Evolutionary conservation across 768 basidiomycete genomes (phyloP).

Genomic region (Strobilomyces dryophilus): DNA sequence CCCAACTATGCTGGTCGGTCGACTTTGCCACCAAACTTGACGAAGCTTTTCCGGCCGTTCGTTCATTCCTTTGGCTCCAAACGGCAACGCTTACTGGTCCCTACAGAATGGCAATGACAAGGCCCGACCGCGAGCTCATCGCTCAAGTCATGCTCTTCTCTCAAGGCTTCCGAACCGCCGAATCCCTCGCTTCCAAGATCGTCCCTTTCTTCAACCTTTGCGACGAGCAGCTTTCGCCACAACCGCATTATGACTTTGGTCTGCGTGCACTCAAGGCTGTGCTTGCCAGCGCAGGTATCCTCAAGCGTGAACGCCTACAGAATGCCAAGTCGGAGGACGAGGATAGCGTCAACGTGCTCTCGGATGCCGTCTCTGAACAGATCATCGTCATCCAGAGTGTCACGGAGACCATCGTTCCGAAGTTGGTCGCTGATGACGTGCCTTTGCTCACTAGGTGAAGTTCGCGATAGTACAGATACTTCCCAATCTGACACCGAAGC

Average conservation of each 20-base stretch:
- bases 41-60: conserved; percentile 90
- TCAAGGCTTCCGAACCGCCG: conserved; percentile 97
- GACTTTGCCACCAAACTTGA: conserved; percentile 79
- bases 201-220: conserved; percentile 99
- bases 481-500: not conserved
- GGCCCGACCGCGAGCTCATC: conserved; percentile 96
- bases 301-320: conserved; percentile 87
- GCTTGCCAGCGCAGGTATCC: conserved; percentile 92
- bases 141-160: conserved; percentile 99
- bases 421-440: conserved; percentile 96
- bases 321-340: conserved; percentile 36
- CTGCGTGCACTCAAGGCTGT: conserved; percentile 96
- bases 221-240: conserved; percentile 92
- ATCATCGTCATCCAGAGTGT: conserved; percentile 98
- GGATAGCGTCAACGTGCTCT: conserved; percentile 50
- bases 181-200: conserved; percentile 95
- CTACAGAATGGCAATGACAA: conserved; percentile 95
- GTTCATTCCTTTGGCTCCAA: conserved; percentile 27
- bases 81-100: conserved; percentile 7
- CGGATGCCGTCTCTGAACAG: conserved; percentile 80
- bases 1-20: conserved; percentile 99
- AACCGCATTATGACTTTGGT: conserved; percentile 99
- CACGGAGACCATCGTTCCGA: conserved; percentile 97
- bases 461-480: not conserved
- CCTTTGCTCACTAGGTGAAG: conserved; percentile 84